Evolutionary conservation across 2,329 filamentous ascomycete species (phyloP), one percentile per base, ranked within the genome.

Genomic region (Neonectria punicea): DNA sequence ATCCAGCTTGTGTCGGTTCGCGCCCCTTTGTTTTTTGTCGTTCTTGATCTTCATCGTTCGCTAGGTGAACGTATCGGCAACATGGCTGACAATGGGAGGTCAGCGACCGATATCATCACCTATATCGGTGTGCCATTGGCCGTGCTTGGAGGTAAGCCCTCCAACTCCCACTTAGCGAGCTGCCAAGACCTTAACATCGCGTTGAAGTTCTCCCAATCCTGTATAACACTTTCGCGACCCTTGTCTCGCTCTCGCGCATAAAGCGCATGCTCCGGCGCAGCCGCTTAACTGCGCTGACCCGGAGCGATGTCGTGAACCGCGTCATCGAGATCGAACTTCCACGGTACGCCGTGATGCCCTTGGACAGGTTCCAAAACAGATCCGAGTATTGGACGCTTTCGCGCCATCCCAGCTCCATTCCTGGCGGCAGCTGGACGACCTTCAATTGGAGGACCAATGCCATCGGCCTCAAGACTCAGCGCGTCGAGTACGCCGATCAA

Each of bases 261-360:
- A 85, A 85, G 74, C 85, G 84, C 61, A 85, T 86, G 77, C 83
- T 91, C 4, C 79, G 84, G 16, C 83, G 83, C 59, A 86, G 86
- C 75, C 83, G 82, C n/a, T 78, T 89, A 8, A 85, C 84, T 2
- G 88, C 87, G 0, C 81, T 90, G 49, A 90, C 87, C 13, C 84
- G 89, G 49, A 87, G 86, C 73, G 88, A 89, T 63, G 83, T 91
- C 2, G 86, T 91, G 67, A 90, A 90, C 63, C 86, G 88, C 43
- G 83, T 90, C 57, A 89, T 91, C 41, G 89, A 91, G 73, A 86
- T 91, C 39, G 88, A 91, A 71, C 80, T 91, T 41, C 89, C 89
- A 4, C 84, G 89, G 1, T 90, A 89, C 70, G 89, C 87, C 4
- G 88, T 90, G 53, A 87, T 85, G 59, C 89, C 88, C 0, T 81